A percentile compares a stretch with the other conserved stretches of the same genome.
phyloP scores from a whole-genome alignment of 768 basidiomycete species.

The button mushroom (Agaricus bisporus) region DNA sequence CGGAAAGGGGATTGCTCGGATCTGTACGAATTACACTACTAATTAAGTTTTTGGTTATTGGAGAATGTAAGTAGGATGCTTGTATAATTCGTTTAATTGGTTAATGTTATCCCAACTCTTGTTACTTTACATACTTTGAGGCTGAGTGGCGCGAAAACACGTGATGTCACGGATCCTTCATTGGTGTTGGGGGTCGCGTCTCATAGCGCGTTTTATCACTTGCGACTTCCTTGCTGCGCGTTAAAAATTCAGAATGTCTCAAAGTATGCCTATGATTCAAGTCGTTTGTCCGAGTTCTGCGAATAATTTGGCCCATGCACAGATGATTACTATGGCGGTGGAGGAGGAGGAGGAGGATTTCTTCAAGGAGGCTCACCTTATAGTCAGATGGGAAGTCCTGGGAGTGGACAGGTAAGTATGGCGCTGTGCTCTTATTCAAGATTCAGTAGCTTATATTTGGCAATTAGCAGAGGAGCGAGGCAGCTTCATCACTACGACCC shows the following conservation, averaged over 20 bases:
- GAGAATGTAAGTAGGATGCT: not conserved
- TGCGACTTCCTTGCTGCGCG: not conserved
- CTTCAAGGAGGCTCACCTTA: constrained; percentile 57
- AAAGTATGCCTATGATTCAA: constrained; percentile 29
- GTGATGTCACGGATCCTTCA: constrained; percentile 4
- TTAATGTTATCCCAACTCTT: constrained; percentile 4
- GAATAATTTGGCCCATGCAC: not conserved
- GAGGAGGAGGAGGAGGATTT: constrained; percentile 49
- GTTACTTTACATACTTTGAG: not conserved
- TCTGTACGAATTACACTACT: constrained; percentile 34
- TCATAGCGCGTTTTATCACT: not conserved
- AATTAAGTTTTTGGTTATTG: not conserved
- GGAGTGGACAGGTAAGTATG: constrained; percentile 39
- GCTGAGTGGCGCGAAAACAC: not conserved
- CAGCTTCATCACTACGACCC: constrained; percentile 47
- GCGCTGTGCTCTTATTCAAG: not conserved
- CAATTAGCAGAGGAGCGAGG: constrained; percentile 26
- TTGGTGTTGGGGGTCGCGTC: not conserved
- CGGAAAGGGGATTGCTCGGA: constrained; percentile 60
- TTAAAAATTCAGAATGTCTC: constrained; percentile 27
- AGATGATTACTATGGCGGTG: constrained; percentile 31
- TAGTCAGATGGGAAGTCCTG: constrained; percentile 52
- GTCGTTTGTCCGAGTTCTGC: not conserved
- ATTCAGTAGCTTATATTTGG: not conserved
- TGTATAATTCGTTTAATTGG: constrained; percentile 1